Evolutionary conservation across 2,329 filamentous ascomycete species (phyloP).

Genomic region (Pseudofabraea citricarpa): DNA sequence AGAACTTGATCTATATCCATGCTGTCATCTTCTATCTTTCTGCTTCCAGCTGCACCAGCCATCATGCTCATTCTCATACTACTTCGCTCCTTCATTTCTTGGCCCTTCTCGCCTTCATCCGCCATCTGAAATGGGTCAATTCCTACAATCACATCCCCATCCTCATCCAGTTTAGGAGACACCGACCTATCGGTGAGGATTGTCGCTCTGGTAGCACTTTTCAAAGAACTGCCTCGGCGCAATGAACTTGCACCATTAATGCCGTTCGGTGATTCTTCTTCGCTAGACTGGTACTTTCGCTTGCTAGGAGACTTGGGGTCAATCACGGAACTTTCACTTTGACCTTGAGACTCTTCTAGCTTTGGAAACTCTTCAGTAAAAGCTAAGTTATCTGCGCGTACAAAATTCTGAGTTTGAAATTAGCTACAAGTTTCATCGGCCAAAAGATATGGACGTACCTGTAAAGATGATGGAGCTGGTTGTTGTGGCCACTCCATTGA

Average conservation of each 20-base stretch:
- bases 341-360: background rate
- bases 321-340: background rate
- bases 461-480: slow-evolving; percentile 34
- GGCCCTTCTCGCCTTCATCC: slow-evolving; percentile 3
- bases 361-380: slow-evolving; percentile 4
- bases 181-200: slow-evolving; percentile 18
- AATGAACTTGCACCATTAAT: background rate
- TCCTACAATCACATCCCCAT: slow-evolving; percentile 17
- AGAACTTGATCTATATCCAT: slow-evolving; percentile 26
- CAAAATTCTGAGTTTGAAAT: slow-evolving; percentile 10
- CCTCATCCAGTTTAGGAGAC: background rate
- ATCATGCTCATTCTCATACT: slow-evolving; percentile 16
- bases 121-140: slow-evolving; percentile 15
- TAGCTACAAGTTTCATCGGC: slow-evolving; percentile 3
- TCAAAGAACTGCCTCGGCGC: background rate
- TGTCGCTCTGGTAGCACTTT: slow-evolving; percentile 13
- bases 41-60: slow-evolving; percentile 2
- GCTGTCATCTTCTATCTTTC: slow-evolving; percentile 10
- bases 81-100: slow-evolving; percentile 26
- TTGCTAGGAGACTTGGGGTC: slow-evolving; percentile 5
- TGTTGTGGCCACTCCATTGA: slow-evolving; percentile 33
- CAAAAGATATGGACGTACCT: slow-evolving; percentile 23
- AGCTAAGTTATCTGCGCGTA: slow-evolving; percentile 10
- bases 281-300: slow-evolving; percentile 5
- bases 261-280: background rate